These are phyloP conservation scores for Lichtheimia ramosa DNA, from an alignment of 371 early-diverging fungal species.

Conservation along the genomic window DNA sequence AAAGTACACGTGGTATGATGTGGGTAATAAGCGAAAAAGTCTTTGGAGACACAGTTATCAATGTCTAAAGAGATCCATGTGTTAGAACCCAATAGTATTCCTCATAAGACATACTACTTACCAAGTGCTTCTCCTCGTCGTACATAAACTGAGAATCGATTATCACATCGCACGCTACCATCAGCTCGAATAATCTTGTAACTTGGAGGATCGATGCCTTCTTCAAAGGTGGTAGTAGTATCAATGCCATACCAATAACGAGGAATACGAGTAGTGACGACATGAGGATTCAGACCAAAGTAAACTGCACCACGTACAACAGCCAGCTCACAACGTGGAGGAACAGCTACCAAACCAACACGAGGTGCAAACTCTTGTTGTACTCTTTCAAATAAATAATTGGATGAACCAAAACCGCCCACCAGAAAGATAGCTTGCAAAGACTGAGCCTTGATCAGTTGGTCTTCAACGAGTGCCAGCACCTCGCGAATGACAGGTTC, in stretches of 20 bases:
- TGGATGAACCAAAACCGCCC: slow-evolving; percentile 64
- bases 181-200: slow-evolving; percentile 46
- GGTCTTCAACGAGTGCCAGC: slow-evolving; percentile 41
- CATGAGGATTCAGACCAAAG: slow-evolving; percentile 50
- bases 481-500: slow-evolving; percentile 47
- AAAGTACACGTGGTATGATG: slow-evolving; percentile 56
- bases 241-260: slow-evolving; percentile 62
- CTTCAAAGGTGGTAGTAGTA: slow-evolving; percentile 50
- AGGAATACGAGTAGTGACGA: slow-evolving; percentile 54
- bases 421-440: slow-evolving; percentile 57
- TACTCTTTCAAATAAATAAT: slow-evolving; percentile 52
- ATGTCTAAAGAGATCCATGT: slow-evolving; percentile 21
- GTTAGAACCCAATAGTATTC: not conserved
- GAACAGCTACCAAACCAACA: slow-evolving; percentile 47
- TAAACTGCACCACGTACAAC: slow-evolving; percentile 52
- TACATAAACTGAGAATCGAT: slow-evolving; percentile 50
- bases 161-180: slow-evolving; percentile 48
- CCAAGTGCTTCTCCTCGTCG: slow-evolving; percentile 39
- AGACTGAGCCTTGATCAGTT: slow-evolving; percentile 33
- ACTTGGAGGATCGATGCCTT: slow-evolving; percentile 50
- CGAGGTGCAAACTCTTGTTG: slow-evolving; percentile 32
- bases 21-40: slow-evolving; percentile 52
- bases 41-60: slow-evolving; percentile 43
- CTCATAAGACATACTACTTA: slow-evolving; percentile 12
- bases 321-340: slow-evolving; percentile 52